Base-by-base conservation (phyloP, 345 rosid genomes). In the Noccaea bulbosa region DNA sequence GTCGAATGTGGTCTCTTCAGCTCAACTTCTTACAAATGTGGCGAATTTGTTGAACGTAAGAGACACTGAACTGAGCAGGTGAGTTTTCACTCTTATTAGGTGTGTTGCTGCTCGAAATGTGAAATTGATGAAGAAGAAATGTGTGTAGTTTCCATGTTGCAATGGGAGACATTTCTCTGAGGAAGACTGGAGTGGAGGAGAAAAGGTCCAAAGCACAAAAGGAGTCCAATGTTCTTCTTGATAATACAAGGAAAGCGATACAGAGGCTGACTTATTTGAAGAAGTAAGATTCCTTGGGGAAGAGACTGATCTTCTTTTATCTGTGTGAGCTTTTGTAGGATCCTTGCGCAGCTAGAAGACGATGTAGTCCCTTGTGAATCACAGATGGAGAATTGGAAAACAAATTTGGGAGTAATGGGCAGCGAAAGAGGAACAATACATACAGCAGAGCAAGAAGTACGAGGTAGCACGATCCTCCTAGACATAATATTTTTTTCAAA, bases 1-100 rank as follows among this genome's bases (percentile, higher is more conserved):
- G 0, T 91, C 98, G 0, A 89, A 85, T 78, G 91, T 94, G 47
- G 93, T 94, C 64, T 84, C 90, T 7, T 89, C 93, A 0, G 89
- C 92, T 6, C 97, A 91, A 70, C 90, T 92, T 66, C 95, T 94
- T 44, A 96, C 96, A 15, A 89, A 84, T 75, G 92, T 94, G 14
- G 93, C 96, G 0, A 91, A 94, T 80, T 80, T 94, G 65, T 85
- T 94, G 85, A 94, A 91, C 75, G 84, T 94, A 15, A 80, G 98
- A 71, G 98, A 94, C 51, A 91, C 96, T 15, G 98, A 91, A 49
- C 79, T 89, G 17, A 94, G 98, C 77, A 91, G 97, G 99, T 87
- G 74, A 62, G 82, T 47, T 51, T 27, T 27, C 5, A 33, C 27
- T 56, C 43, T 11, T 22, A 27, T 37, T 11, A 30, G 48, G n/a